Base-by-base conservation (phyloP, 805 yeast species). In the Cyberlindnera japonica region DNA sequence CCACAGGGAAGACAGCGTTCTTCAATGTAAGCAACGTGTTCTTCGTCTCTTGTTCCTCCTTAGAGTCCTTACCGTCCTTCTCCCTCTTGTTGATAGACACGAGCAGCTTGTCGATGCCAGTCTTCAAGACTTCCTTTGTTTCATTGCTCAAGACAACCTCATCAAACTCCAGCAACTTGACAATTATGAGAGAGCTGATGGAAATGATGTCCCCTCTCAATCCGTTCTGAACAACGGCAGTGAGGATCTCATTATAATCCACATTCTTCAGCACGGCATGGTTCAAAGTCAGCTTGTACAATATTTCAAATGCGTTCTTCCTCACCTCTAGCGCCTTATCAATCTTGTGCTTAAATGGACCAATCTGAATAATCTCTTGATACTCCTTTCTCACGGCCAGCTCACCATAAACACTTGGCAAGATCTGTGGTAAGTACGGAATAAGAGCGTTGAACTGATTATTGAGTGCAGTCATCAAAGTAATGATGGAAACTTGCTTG, bases 261-360 rank as follows among this genome's bases (percentile, higher is more conserved):
- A 71, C 45, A 27, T 44, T 48, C 26, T 39, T 48, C 36, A 55
- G 32, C 8, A 47, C 27, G 10, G 41, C 37, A 20, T 54, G 57
- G 36, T 52, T 54, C 39, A 57, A 38, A 7, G 54, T 49, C 32
- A 83, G 58, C 8, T 85, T 71, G 57, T 79, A 81, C 21, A 86
- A 62, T 17, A 81, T 63, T 54, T 86, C 95, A 58, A 81, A 83
- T 6, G 84, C 69, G 27, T 83, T 72, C 55, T 83, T 83, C 39
- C 95, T 70, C 43, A 78, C 75, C 44, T 79, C 87, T 28, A 84
- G 66, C 0, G 89, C 93, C 49, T 81, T 82, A 53, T 87, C 96
- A 28, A 85, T 74, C 45, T 79, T 79, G 56, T 85, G 90, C 55
- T 84, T 85, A 67, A 83, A 86, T 0, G 95, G 95, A 2, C 96